Evolutionary conservation across 1,139 yeast species (phyloP), one percentile per base, ranked within the genome.

Genomic region (Scheffersomyces cryptocercus): DNA sequence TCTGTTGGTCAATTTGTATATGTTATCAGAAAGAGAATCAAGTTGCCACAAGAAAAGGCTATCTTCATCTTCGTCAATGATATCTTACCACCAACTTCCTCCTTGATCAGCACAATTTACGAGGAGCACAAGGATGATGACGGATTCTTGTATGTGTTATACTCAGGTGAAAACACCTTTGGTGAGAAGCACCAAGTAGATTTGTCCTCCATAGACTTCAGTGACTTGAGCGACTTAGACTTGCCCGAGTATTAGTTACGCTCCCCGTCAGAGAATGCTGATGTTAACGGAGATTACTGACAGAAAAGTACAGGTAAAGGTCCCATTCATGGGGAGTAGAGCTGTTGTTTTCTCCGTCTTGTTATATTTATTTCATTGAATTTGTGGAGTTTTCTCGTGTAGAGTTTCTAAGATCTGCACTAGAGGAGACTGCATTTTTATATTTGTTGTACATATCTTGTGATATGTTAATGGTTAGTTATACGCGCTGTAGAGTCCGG

Each of bases 1-100:
- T 89, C 98, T 0, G 97, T 93, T 48, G 99, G 99, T 32, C 99
- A 93, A 68, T 91, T 93, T 73, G 98, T 93, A 43, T 93, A 93
- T 61, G 99, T 93, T 48, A 89, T 93, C 58, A 85, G 99, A 69
- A 90, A 91, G 73, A 85, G 99, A 66, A 91, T 93, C 67, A 88
- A 88, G 75, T 80, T 93, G 52, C 96, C 97, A 37, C 88, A 97
- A 35, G 99, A 93, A 68, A 91, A 93, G 84, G 99, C 99, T 38
- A 91, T 93, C 54, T 93, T 93, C 68, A 90, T 93, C 55, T 93
- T 93, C 67, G 96, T 93, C 50, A 91, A 93, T 63, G 99, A 93
- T 64, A 91, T 93, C 47, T 79, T 93, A 57, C 99, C 99, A 16
- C 98, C 98, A 39, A 93, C 99, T 2, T 97, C 98, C 16, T 96